These are phyloP conservation scores for Apiotrichum akiyoshidainum DNA, from an alignment of 1,284 basidiomycete species.

Conservation along the genomic window DNA sequence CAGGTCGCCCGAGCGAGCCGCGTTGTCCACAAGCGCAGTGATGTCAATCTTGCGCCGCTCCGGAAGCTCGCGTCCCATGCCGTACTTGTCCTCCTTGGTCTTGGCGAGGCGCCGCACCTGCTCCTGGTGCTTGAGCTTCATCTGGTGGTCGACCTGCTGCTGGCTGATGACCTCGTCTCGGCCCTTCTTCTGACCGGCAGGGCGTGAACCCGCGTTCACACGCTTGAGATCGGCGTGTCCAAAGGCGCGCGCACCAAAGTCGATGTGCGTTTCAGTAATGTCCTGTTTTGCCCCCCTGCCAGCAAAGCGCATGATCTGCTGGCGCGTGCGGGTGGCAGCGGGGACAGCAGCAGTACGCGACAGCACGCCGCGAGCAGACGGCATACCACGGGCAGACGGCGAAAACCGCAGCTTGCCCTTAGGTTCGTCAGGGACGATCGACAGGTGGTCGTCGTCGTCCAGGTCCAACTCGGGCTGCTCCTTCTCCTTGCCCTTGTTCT, in stretches of 20 bases:
- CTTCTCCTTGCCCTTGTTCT: conserved; percentile 2
- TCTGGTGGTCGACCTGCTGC: conserved; percentile 19
- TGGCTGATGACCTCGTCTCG: conserved; percentile 24
- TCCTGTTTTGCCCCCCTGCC: conserved; percentile 23
- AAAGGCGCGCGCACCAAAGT: conserved; percentile 31
- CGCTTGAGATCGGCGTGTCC: conserved; percentile 26
- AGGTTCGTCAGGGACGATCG: conserved; percentile 11
- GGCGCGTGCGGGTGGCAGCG: conserved; percentile 22
- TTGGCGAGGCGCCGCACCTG: conserved; percentile 17
- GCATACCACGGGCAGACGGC: neutral
- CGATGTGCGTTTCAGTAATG: conserved; percentile 34
- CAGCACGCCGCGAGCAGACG: conserved; percentile 25
- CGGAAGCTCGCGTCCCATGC: conserved; percentile 25
- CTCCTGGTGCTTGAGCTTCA: conserved; percentile 17
- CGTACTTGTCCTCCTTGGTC: conserved; percentile 33
- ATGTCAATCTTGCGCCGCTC: conserved; percentile 24
- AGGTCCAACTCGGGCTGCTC: neutral
- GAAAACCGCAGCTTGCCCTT: neutral
- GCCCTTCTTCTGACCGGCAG: conserved; percentile 34
- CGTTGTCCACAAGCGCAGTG: conserved; percentile 1
- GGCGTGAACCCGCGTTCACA: conserved; percentile 28
- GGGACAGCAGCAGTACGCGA: conserved; percentile 7
- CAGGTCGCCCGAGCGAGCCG: conserved; percentile 12
- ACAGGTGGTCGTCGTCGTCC: conserved; percentile 25
- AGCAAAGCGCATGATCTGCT: conserved; percentile 22